These are phyloP conservation scores for Porcisia hertigi DNA, from an alignment of 208 protist species.

Conservation along the genomic window DNA sequence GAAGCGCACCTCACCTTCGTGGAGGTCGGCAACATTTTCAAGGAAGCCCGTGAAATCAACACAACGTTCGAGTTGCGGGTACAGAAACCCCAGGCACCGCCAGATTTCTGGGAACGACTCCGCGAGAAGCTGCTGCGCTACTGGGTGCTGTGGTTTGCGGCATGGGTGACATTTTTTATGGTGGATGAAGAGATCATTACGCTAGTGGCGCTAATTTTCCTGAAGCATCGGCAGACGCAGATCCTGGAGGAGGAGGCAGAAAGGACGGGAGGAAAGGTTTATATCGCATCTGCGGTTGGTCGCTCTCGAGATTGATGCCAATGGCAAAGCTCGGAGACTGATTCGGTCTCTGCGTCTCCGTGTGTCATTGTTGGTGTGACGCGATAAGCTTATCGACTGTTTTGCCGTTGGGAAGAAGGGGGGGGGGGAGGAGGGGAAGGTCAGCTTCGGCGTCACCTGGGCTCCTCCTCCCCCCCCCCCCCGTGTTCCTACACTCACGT, in stretches of 20 bases:
- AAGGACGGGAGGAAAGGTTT: slow-evolving; percentile 82
- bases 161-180: slow-evolving; percentile 90
- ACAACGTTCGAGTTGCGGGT: slow-evolving; percentile 58
- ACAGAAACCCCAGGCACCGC: slow-evolving; percentile 66
- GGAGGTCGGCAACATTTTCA: slow-evolving; percentile 50
- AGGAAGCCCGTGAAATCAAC: slow-evolving; percentile 27
- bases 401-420: too few relatives aligned
- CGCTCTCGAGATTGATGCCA: slow-evolving; percentile 31
- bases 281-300: slow-evolving; percentile 74
- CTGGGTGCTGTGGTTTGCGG: slow-evolving; percentile 88
- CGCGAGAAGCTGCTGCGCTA: slow-evolving; percentile 81
- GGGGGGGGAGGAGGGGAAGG: too few relatives aligned
- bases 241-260: slow-evolving; percentile 85
- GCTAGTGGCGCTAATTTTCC: slow-evolving; percentile 77
- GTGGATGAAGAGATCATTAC: slow-evolving; percentile 92
- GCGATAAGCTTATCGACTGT: neutral
- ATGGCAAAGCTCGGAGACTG: neutral
- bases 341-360: neutral
- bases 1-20: slow-evolving; percentile 60
- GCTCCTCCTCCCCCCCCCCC: too few relatives aligned
- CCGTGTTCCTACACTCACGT: too few relatives aligned
- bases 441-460: too few relatives aligned
- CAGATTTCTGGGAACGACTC: slow-evolving; percentile 79
- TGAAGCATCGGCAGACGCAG: slow-evolving; percentile 77
- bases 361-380: neutral